Base-by-base conservation (phyloP, 805 yeast species). In the Helenozyma rhizophorensis region DNA sequence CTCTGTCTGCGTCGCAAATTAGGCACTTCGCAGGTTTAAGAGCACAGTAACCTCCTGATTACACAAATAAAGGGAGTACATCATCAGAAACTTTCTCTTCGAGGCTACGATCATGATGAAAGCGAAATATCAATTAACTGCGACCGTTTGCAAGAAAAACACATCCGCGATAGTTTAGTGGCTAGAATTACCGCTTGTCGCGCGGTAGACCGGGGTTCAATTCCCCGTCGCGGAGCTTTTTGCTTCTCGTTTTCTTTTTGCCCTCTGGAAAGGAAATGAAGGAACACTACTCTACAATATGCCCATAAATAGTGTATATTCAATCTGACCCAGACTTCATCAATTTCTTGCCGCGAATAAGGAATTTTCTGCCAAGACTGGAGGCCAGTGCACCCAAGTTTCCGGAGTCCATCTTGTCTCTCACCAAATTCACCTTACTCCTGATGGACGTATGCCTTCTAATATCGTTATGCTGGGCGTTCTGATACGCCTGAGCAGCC, bases 401-500 rank as follows among this genome's bases (percentile, higher is more conserved):
- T n/a, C 47, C 48, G 2, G 60, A 56, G 56, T 72, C 68, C 31
- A 65, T 69, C 47, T 63, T 68, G 43, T 65, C 72, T 45, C 69
- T 70, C 5, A 76, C 76, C 37, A 70, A 70, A 14, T 70, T 70
- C 13, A 63, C 71, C 42, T 78, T 57, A 80, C 90, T 22, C 60
- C 84, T 38, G 14, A 46, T 45, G 6, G 47, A 44, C 2, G 46
- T 42, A 28, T 46, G 48, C 48, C 80, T 59, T 40, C 74, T 70
- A 34, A 70, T 60, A 32, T 76, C 76, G 41, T 65, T 70, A 45
- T 74, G 75, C 6, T 74, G 65, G 1, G 84, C 83, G 47, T 79
- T 78, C 23, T 75, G 78, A 52, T 79, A 80, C 2, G 86, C 87
- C 34, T 72, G 76, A 19, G 72, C 62, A 2, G 82, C 88, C 40